Evolutionary conservation across 345 rosid species (phyloP).

Genomic region (Excoecaria agallocha): DNA sequence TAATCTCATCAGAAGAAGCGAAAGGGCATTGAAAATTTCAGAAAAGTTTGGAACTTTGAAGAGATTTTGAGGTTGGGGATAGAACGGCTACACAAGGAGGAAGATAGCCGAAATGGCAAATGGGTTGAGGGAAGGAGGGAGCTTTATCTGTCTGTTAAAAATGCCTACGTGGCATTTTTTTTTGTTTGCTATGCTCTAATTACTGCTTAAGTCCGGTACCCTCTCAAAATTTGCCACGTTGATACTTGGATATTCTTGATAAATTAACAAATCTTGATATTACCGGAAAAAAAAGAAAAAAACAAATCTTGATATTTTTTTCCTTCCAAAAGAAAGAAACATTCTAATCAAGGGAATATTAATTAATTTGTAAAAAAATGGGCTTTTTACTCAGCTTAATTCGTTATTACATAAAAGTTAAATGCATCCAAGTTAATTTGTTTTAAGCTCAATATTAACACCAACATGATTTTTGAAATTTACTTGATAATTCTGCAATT

Average conservation of each 20-base stretch:
- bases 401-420: too few species aligned
- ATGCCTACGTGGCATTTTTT: conserved; percentile 6
- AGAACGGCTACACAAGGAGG: not conserved
- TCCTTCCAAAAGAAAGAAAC: not conserved
- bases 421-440: too few species aligned
- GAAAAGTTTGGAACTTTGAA: not conserved
- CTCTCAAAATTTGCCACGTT: conserved; percentile 10
- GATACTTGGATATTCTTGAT: not conserved
- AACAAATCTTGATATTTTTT: too few species aligned
- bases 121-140: not conserved
- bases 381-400: too few species aligned
- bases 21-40: not conserved
- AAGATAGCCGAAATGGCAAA: not conserved
- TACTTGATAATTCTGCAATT: too few species aligned
- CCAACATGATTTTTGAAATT: too few species aligned
- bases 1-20: conserved; percentile 19
- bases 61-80: not conserved
- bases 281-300: too few species aligned
- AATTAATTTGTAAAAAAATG: too few species aligned
- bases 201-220: not conserved
- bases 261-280: not conserved
- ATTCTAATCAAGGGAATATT: not conserved
- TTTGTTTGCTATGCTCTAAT: not conserved
- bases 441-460: too few species aligned
- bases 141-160: conserved; percentile 8